Evolutionary conservation across 148 eudicot genomes (phyloP).

Genomic region (Rhododendron mucronatum): DNA sequence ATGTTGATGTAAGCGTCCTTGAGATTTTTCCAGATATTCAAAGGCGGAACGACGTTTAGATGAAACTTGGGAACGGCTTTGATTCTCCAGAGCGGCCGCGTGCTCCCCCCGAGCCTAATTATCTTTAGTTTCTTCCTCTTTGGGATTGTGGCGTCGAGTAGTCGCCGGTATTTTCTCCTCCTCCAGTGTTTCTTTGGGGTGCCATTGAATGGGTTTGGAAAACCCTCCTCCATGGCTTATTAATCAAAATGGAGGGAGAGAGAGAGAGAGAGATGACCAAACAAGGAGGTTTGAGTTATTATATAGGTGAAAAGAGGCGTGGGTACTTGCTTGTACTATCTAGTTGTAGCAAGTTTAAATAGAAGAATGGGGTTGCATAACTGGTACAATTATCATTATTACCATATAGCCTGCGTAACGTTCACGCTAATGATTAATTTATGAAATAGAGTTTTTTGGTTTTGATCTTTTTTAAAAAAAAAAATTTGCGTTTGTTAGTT

Average conservation of each 20-base stretch:
- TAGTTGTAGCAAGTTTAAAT: not conserved
- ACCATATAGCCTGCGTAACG: not conserved
- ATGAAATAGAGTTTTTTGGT: no score
- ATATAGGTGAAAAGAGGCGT: not conserved
- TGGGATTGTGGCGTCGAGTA: slow-evolving; percentile 25
- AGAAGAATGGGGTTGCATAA: not conserved
- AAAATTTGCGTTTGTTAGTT: no score
- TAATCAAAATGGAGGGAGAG: not conserved
- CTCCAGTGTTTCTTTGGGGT: slow-evolving; percentile 31
- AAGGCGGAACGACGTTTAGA: slow-evolving; percentile 18
- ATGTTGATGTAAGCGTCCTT: slow-evolving; percentile 40
- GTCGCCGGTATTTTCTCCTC: slow-evolving; percentile 33
- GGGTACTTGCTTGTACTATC: not conserved
- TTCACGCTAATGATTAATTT: no score
- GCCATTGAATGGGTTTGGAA: slow-evolving; percentile 30
- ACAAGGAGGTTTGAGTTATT: not conserved
- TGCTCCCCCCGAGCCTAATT: slow-evolving; percentile 26
- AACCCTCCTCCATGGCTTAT: slow-evolving; percentile 31
- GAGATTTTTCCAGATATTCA: slow-evolving; percentile 30
- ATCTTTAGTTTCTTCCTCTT: slow-evolving; percentile 31
- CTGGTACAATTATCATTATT: not conserved
- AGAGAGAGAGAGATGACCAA: not conserved
- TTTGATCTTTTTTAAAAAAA: no score
- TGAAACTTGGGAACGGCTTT: slow-evolving; percentile 31
- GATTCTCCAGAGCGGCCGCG: slow-evolving; percentile 36